A percentile compares a stretch with the other conserved stretches of the same genome.
These are phyloP conservation scores for Aspergillus spinulosporus DNA, from an alignment of 2,329 filamentous ascomycete genomes.

Conservation along the genomic window DNA sequence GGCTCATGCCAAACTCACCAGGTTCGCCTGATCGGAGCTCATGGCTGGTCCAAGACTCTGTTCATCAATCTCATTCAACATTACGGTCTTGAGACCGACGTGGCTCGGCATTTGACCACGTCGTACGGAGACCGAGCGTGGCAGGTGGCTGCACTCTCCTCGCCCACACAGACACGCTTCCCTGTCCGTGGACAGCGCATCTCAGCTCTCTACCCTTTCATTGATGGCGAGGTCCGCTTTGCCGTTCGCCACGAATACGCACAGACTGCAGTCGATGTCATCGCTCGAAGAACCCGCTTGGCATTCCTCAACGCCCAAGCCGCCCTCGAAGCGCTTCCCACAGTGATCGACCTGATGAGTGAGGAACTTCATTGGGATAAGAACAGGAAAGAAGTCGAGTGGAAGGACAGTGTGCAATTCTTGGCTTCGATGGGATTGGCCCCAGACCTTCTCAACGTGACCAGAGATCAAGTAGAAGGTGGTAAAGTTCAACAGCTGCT, in stretches of 20 bases:
- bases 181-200: conserved; percentile 81
- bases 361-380: conserved; percentile 78
- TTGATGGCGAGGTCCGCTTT: conserved; percentile 89
- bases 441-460: conserved; percentile 57
- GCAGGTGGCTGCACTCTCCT: conserved; percentile 80
- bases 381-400: conserved; percentile 73
- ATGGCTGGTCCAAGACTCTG: conserved; percentile 84
- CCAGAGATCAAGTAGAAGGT: conserved; percentile 59
- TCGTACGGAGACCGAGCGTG: conserved; percentile 92
- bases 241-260: conserved; percentile 87
- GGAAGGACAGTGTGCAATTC: conserved; percentile 67
- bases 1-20: conserved; percentile 81
- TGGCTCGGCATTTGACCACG: conserved; percentile 82
- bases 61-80: conserved; percentile 96
- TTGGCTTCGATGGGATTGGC: conserved; percentile 63
- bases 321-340: conserved; percentile 79
- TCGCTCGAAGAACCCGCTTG: conserved; percentile 79
- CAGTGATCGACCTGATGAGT: conserved; percentile 84
- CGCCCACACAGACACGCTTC: conserved; percentile 74
- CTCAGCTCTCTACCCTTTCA: conserved; percentile 78
- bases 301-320: conserved; percentile 92
- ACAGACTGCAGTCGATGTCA: conserved; percentile 83
- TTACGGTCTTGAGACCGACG: conserved; percentile 86
- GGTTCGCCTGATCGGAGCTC: conserved; percentile 77
- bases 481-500: conserved; percentile 52